Evolutionary conservation across 805 yeast genomes (phyloP), one percentile per base, ranked within the genome.

Genomic region (Yamadazyma ubonensis): DNA sequence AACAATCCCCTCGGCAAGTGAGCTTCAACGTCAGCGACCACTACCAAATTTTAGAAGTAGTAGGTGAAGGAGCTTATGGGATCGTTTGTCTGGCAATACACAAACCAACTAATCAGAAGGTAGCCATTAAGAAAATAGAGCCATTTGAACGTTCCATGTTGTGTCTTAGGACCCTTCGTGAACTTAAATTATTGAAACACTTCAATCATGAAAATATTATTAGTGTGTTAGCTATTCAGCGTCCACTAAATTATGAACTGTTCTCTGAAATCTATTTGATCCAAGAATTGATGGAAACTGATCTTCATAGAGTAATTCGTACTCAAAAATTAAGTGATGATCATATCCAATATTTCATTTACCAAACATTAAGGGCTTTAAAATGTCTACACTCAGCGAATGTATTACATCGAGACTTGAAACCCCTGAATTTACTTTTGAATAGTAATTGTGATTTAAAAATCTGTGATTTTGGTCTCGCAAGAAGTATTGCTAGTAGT

Each of bases 41-140:
- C 55, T 91, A 90, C 61, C 88, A 88, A 59, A 80, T 91, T 33
- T 71, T 82, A 37, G 88, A 86, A 49, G 77, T 91, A 11, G 81
- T 91, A 2, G 98, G 98, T 6, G 96, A 89, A 61, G 98, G 98
- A 14, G 97, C 98, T 0, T 91, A 91, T 57, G 98, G 98, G 5
- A 80, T 90, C 9, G 98, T 91, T 8, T 81, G 96, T 60, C 79
- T 91, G 8, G 97, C 97, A 0, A 64, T 81, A 8, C 96, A 91
- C 62, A 77, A 78, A 54, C 96, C 96, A 5, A 77, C 93, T 1
- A 83, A 83, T 39, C 90, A 84, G 51, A 79, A 79, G 48, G 97
- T 91, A n/a, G 98, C 98, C 29, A 89, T 91, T 55, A 91, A 91
- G 63, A 91, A 90, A 65, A 88, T 91, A 48, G 85, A 84, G 56